Base-by-base conservation (phyloP, 2,329 filamentous ascomycete species). In the Bipolaris victoriae region DNA sequence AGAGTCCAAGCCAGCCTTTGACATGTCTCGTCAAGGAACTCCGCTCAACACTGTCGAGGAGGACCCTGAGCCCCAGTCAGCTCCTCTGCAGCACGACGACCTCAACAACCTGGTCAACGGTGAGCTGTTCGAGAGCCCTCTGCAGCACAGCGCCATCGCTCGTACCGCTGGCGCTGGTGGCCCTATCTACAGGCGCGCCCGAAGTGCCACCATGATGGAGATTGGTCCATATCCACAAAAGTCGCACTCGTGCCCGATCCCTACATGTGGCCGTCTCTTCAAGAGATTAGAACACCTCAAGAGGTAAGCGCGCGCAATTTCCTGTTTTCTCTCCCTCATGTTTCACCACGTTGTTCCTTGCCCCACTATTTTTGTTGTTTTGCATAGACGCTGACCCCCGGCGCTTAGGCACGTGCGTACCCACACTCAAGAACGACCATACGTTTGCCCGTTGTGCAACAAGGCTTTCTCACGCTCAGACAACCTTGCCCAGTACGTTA, bases 221-320 rank as follows among this genome's bases (percentile, higher is more conserved):
- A 86, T 97, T 62, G 92, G 92, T 31, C 95, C 96, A 13, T 98
- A 98, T 76, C 92, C 95, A 49, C 92, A 96, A 75, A 99, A 99
- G 80, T 97, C 93, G 39, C 95, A 99, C 79, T 98, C 94, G 1
- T 99, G 95, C 82, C 95, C 95, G n/a, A 99, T 99, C 72, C 95
- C 95, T 26, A 96, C 94, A 53, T 99, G 95, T 77, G 95, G 95
- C 52, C 90, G 95, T 72, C 86, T 97, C 61, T 99, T 99, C 86
- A 99, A 99, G 88, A 89, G 95, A 79, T 87, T 99, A 82, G 95
- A 99, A 82, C 95, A 99, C 82, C 88, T 99, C 74, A 99, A 99
- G 86, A 89, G 94, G 92, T 96, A 91, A 87, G 90, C 83, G 74
- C 73, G 66, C 70, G 70, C 69, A 59, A 75, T 75, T 72, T 77